Evolutionary conservation across 345 rosid genomes (phyloP).

Genomic region (Populus alba): DNA sequence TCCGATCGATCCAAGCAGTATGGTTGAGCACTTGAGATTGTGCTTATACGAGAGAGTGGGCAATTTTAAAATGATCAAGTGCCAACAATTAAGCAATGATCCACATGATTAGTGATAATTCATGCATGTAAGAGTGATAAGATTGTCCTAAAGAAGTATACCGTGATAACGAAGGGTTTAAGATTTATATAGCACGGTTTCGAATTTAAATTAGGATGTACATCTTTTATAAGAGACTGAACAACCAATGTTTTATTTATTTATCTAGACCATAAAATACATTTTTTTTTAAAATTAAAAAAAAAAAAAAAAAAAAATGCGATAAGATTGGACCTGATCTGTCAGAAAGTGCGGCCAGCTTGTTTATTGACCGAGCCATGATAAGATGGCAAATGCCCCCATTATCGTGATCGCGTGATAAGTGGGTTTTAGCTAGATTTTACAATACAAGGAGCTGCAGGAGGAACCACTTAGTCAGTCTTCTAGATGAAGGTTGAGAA

Average conservation of each 20-base stretch:
- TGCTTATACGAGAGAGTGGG: background rate
- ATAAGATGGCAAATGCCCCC: background rate
- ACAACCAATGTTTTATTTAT: too few species aligned
- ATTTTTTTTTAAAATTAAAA: too few species aligned
- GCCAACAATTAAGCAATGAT: background rate
- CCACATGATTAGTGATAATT: background rate
- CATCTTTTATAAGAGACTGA: too few species aligned
- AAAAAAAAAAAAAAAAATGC: too few species aligned
- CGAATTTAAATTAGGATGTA: too few species aligned
- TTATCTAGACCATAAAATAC: too few species aligned
- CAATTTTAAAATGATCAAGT: too few species aligned
- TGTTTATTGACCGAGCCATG: background rate
- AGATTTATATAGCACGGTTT: too few species aligned
- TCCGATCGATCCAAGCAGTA: background rate
- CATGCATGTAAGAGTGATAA: background rate
- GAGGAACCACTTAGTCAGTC: background rate
- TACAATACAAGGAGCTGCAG: background rate
- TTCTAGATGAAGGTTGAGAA: background rate
- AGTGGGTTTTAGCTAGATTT: background rate
- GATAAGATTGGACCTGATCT: background rate
- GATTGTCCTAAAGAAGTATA: too few species aligned
- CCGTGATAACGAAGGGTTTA: too few species aligned
- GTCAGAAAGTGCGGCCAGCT: background rate
- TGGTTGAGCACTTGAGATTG: background rate
- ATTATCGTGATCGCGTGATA: background rate